These are phyloP conservation scores for Exophiala sp. DNA, from an alignment of 2,329 filamentous ascomycete genomes.

Conservation along the genomic window DNA sequence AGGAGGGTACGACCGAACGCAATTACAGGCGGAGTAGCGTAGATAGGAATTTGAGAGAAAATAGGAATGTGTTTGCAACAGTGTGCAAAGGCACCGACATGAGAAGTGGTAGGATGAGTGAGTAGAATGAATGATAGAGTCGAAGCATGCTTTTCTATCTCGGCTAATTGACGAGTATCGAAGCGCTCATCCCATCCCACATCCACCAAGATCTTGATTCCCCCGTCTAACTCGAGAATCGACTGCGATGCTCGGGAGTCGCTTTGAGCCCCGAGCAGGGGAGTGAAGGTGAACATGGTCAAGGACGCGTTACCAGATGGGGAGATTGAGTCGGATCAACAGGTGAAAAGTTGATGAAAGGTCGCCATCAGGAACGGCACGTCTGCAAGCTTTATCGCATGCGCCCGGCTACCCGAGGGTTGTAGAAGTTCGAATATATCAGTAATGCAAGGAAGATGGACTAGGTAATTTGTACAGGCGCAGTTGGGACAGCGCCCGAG, in stretches of 20 bases:
- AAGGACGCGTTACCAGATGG: background rate
- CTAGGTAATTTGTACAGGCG: background rate
- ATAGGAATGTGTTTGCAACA: slow-evolving; percentile 94
- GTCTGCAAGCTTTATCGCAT: background rate
- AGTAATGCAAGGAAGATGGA: background rate
- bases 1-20: slow-evolving; percentile 84
- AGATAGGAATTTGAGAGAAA: slow-evolving; percentile 87
- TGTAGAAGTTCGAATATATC: background rate
- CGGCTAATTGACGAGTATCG: slow-evolving; percentile 70
- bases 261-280: slow-evolving; percentile 84
- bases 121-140: slow-evolving; percentile 89
- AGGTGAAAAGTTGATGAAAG: background rate
- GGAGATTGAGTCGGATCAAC: background rate
- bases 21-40: slow-evolving; percentile 89
- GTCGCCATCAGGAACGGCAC: slow-evolving; percentile 10
- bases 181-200: slow-evolving; percentile 95
- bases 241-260: slow-evolving; percentile 76
- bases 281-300: slow-evolving; percentile 89
- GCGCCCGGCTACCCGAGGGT: background rate
- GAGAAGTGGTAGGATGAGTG: slow-evolving; percentile 85
- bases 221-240: slow-evolving; percentile 92
- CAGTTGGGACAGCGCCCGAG: no score
- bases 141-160: slow-evolving; percentile 86
- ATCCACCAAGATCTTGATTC: slow-evolving; percentile 89
- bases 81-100: slow-evolving; percentile 89